Evolutionary conservation across 1,284 basidiomycete genomes (phyloP).

Genomic region (Mycena sp.): DNA sequence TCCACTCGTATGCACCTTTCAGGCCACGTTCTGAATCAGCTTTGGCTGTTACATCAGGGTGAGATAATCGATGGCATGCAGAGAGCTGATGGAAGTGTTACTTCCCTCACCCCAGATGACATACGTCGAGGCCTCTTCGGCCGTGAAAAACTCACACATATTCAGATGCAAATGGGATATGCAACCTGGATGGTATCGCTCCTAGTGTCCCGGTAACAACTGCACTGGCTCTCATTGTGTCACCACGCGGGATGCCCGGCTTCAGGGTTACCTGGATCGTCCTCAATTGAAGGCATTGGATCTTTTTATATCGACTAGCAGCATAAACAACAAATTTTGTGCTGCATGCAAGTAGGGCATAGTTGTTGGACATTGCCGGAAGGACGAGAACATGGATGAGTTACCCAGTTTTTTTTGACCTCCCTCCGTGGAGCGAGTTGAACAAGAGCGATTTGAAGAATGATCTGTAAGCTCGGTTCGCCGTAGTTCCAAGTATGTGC

Average conservation of each 20-base stretch:
- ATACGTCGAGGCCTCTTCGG: neutral
- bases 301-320: neutral
- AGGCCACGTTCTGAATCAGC: neutral
- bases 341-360: neutral
- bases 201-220: neutral
- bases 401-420: neutral
- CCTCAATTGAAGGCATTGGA: neutral
- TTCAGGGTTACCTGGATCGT: neutral
- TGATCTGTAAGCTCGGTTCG: neutral
- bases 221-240: neutral
- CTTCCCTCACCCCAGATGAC: neutral
- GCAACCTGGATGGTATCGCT: neutral
- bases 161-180: neutral
- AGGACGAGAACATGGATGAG: slow-evolving; percentile 4
- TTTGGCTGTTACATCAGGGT: neutral
- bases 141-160: neutral
- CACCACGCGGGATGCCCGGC: neutral
- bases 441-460: neutral
- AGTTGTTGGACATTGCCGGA: neutral
- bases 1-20: neutral
- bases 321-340: neutral
- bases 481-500: neutral
- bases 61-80: slow-evolving; percentile 1
- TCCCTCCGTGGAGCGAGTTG: neutral
- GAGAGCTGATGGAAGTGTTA: neutral